Conservation (phyloP, 805 yeast species). For the Saturnispora ahearnii region DNA sequence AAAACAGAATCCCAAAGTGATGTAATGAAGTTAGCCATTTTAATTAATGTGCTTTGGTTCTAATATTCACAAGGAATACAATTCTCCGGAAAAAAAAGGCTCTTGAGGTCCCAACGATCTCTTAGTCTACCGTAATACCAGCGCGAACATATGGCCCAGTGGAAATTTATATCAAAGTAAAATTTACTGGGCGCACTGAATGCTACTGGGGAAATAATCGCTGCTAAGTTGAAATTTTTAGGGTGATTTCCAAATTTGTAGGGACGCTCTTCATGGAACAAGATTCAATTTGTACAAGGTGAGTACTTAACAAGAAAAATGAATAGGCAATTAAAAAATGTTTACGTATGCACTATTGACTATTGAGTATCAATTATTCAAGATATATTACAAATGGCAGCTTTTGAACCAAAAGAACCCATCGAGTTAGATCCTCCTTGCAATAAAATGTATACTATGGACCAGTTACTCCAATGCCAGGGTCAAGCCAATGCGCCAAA, state of each 20-base stretch:
- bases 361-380: too few species aligned
- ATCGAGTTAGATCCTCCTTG: conserved; percentile 45
- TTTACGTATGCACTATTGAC: too few species aligned
- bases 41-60: background rate
- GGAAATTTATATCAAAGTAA: background rate
- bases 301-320: too few species aligned
- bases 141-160: too few species aligned
- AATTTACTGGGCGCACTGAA: background rate
- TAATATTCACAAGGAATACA: background rate
- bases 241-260: too few species aligned
- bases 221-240: too few species aligned
- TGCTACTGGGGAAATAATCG: background rate
- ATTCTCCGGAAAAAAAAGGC: background rate
- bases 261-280: too few species aligned
- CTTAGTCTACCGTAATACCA: too few species aligned
- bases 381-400: background rate
- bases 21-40: conserved; percentile 31
- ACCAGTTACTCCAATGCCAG: conserved; percentile 13
- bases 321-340: too few species aligned
- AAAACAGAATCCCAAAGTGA: conserved; percentile 88
- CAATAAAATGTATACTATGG: conserved; percentile 32
- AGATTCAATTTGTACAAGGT: too few species aligned
- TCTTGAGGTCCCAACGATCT: background rate
- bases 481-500: conserved; percentile 20
- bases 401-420: conserved; percentile 38